Evolutionary conservation across 352 stramenopile genomes (phyloP), one percentile per base, ranked within the genome.

Genomic region (Phytophthora agathidicida): DNA sequence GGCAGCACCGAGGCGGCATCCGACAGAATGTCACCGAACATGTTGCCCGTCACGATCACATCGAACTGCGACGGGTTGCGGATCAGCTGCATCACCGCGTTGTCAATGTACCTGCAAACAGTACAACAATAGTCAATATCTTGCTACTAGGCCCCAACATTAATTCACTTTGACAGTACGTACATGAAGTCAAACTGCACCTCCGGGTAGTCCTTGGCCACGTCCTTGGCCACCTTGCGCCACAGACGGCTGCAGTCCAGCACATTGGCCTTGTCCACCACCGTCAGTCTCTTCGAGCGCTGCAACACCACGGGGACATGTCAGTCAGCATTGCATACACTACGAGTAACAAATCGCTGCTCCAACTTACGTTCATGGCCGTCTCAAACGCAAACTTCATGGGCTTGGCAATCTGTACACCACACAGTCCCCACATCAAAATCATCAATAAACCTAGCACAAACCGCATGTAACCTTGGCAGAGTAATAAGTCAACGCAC

Each of bases 221-320:
- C 68, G 45, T 96, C 84, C 74, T 97, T 97, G 44, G 93, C 87
- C 17, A 97, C 91, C 59, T 96, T 94, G 64, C 91, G 86, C 91
- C 91, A 97, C 45, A 97, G 72, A 23, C 86, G 86, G 52, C 83
- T 93, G 59, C 98, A 97, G 77, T 99, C 97, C 55, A 99, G 89
- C 36, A 99, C 97, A 73, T 99, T 99, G 57, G 97, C 97, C 83
- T 99, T 99, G 84, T 99, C 97, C 45, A 99, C 96, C 46, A 97
- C 97, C 55, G 93, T 99, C 10, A 99, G 80, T 51, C 96, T 95
- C 68, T 97, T 97, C 19, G 72, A 74, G 35, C 97, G 89, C 89
- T 99, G 91, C 50, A 73, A n/a, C 7, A 63, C 33, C 5, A 33
- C 75, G 63, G 91, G 16, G 52, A n/a, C 14, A 27, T 41, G 0